A percentile compares a stretch with the other conserved stretches of the same genome.
phyloP scores from a whole-genome alignment of 164 flowering plant species.

The Sextonia rubra region DNA sequence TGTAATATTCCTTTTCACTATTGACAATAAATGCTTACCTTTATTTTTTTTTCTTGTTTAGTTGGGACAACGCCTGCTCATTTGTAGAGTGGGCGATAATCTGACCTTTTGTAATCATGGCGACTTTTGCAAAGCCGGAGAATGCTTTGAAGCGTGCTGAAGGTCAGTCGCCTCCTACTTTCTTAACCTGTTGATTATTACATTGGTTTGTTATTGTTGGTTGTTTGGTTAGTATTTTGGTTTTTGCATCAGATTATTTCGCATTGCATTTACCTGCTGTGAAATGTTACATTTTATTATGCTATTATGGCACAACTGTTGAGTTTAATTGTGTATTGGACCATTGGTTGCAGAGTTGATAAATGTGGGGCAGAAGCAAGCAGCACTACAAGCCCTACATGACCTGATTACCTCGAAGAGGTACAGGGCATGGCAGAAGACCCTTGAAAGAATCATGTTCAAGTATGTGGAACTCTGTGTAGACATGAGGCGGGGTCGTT shows the following conservation, averaged over 20 bases:
- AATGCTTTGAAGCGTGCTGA: slow-evolving; percentile 37
- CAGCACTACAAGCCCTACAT: slow-evolving; percentile 84
- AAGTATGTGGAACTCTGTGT: slow-evolving; percentile 95
- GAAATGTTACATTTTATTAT: neutral
- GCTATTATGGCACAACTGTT: neutral
- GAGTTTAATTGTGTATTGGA: neutral
- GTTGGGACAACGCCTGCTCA: neutral
- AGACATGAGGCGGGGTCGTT: slow-evolving; percentile 79
- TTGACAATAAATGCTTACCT: neutral
- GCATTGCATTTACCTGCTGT: neutral
- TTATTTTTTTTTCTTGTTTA: too few species aligned
- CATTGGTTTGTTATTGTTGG: neutral
- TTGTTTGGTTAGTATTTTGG: neutral
- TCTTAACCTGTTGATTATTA: neutral
- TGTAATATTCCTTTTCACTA: too few species aligned
- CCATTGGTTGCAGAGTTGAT: slow-evolving; percentile 74
- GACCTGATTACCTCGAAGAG: slow-evolving; percentile 87
- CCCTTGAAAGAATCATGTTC: slow-evolving; percentile 84
- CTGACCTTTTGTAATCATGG: slow-evolving; percentile 11
- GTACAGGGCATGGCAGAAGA: slow-evolving; percentile 83
- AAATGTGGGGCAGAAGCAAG: slow-evolving; percentile 93
- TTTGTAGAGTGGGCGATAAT: neutral
- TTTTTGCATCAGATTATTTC: neutral
- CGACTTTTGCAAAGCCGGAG: slow-evolving; percentile 29
- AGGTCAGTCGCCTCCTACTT: too few species aligned